Evolutionary conservation across 2,329 filamentous ascomycete species (phyloP).

Genomic region (Fusarium transvaalense): DNA sequence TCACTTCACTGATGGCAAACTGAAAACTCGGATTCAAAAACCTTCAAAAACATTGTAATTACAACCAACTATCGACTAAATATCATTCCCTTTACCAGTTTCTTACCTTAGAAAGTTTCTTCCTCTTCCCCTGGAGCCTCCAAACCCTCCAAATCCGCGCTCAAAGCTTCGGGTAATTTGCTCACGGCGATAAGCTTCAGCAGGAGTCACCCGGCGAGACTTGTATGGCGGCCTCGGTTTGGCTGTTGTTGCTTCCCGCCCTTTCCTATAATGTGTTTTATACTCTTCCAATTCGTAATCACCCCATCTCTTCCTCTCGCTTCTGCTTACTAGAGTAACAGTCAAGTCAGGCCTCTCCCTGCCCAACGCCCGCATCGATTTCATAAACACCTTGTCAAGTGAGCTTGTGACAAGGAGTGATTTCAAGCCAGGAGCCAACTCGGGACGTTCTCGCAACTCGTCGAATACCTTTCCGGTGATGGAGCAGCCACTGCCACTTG

Average conservation of each 20-base stretch:
- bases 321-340: neutral
- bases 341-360: conserved; percentile 17
- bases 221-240: neutral
- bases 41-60: no score
- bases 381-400: no score
- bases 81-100: no score
- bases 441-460: conserved; percentile 9
- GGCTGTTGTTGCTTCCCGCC: neutral
- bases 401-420: conserved; percentile 8
- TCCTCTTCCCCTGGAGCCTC: no score
- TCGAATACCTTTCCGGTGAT: neutral
- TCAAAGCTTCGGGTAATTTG: no score
- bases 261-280: conserved; percentile 9
- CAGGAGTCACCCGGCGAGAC: no score
- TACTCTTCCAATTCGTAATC: conserved; percentile 12
- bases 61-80: no score
- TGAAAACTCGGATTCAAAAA: no score
- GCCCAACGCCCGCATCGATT: conserved; percentile 20
- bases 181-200: neutral
- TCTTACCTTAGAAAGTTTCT: no score
- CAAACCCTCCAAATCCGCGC: no score
- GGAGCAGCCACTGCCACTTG: no score
- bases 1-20: no score
- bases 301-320: conserved; percentile 24
- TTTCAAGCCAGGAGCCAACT: conserved; percentile 27